Conservation (phyloP, 2,329 filamentous ascomycete genomes). For the Rhynchosporium graminicola region DNA sequence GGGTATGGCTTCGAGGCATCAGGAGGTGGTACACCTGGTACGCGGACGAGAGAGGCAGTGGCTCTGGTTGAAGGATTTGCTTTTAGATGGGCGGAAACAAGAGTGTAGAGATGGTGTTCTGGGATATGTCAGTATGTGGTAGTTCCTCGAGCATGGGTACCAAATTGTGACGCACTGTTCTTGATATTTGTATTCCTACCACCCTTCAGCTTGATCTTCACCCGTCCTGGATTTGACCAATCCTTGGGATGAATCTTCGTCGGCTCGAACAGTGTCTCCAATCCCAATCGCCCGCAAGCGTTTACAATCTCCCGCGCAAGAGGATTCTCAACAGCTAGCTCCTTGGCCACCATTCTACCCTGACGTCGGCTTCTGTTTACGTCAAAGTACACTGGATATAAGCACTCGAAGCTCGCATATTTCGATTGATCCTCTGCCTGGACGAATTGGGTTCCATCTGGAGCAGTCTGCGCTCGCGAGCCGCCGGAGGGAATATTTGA, state of each 20-base stretch:
- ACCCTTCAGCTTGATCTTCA: conserved; percentile 73
- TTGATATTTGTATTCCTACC: conserved; percentile 57
- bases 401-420: conserved; percentile 79
- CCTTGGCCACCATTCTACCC: conserved; percentile 74
- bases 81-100: conserved; percentile 75
- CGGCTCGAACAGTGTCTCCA: conserved; percentile 81
- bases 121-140: background rate
- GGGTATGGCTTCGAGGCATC: conserved; percentile 68
- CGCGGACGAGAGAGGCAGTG: conserved; percentile 68
- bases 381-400: conserved; percentile 98
- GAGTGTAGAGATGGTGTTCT: conserved; percentile 86
- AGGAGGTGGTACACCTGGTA: conserved; percentile 68
- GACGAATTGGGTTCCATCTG: conserved; percentile 43
- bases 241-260: conserved; percentile 93
- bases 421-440: conserved; percentile 50
- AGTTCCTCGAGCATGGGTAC: background rate
- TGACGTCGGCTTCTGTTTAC: conserved; percentile 69
- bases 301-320: conserved; percentile 86
- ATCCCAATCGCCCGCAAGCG: conserved; percentile 72
- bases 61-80: conserved; percentile 75
- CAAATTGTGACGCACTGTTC: conserved; percentile 55
- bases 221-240: conserved; percentile 93
- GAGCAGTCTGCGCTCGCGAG: conserved; percentile 24
- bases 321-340: conserved; percentile 78
- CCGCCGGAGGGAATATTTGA: conserved; percentile 40